A percentile compares a stretch with the other conserved stretches of the same genome.
These are phyloP conservation scores for Phialophora tarda DNA, from an alignment of 2,329 filamentous ascomycete species.

Conservation along the genomic window DNA sequence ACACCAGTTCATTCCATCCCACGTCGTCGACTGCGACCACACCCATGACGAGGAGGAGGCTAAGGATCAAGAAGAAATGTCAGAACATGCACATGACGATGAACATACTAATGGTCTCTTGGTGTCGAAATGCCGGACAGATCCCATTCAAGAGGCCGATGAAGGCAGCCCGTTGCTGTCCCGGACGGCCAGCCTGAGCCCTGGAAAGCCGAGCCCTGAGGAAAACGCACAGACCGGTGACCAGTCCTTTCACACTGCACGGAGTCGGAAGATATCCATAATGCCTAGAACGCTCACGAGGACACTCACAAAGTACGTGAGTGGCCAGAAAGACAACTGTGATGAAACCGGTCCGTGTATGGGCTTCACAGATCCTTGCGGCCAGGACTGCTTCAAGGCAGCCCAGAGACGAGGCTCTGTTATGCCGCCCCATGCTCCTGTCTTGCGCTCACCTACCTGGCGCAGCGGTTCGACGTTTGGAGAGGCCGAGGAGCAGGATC, in stretches of 20 bases:
- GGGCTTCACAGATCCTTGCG: constrained; percentile 66
- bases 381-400: constrained; percentile 63
- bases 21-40: constrained; percentile 55
- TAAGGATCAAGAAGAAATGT: constrained; percentile 37
- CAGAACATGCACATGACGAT: constrained; percentile 39
- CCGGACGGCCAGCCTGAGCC: constrained; percentile 30
- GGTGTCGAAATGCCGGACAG: constrained; percentile 18
- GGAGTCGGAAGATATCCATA: constrained; percentile 43
- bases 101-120: constrained; percentile 37
- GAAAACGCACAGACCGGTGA: constrained; percentile 25
- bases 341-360: constrained; percentile 65
- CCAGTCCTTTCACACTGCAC: constrained; percentile 5
- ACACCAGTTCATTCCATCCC: constrained; percentile 56
- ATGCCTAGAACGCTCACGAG: constrained; percentile 45
- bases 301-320: constrained; percentile 57
- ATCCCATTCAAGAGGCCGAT: constrained; percentile 20
- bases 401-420: constrained; percentile 39
- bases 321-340: constrained; percentile 57
- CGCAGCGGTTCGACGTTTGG: constrained; percentile 24
- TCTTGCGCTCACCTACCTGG: constrained; percentile 28
- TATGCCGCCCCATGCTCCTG: constrained; percentile 29
- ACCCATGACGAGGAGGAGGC: constrained; percentile 49
- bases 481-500: constrained; percentile 28
- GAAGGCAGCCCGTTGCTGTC: constrained; percentile 40
- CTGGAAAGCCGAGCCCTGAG: constrained; percentile 17